Evolutionary conservation across 148 eudicot species (phyloP), one percentile per base, ranked within the genome.

Genomic region (Camellia japonica): DNA sequence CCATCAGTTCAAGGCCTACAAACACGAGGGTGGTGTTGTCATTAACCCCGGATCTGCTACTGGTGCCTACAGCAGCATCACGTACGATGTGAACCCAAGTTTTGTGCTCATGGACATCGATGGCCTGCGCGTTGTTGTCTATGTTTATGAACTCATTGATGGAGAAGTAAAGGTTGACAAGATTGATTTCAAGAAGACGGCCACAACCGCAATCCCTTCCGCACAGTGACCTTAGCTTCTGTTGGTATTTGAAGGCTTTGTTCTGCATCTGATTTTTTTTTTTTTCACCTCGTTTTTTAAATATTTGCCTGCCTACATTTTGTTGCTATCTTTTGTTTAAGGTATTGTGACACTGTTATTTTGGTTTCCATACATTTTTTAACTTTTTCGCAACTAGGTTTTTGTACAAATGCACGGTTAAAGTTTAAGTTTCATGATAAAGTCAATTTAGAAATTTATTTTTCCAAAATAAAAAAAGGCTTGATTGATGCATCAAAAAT

Each of bases 101-200:
- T 95, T 95, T 82, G 99, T 95, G 66, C 97, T 95, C 84, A 95
- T 95, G 99, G 99, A 95, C 87, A 92, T 95, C 18, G 99, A 96
- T 74, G 98, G 92, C 38, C 87, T 91, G 9, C 94, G 99, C 72
- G 99, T 96, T 38, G 98, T 96, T 62, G 99, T 96, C 77, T 93
- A 96, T 75, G 99, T 96, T 56, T 93, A 95, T 80, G 99, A 95
- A 85, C 97, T 95, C 80, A 95, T 95, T 76, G 99, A 95, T 80
- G 97, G 99, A 23, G 99, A 95, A 87, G 98, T 96, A 71, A 96
- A 96, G 90, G 99, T 96, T 44, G 99, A 96, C 87, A 96, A 96
- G 82, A 93, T 96, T 18, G 99, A 95, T 90, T 95, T 93, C 79
- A 95, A 95, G 92, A 95, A 95, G 87, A 89, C 96, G 0, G 84